Evolutionary conservation across 305 asterid genomes (phyloP).

Genomic region (Caryopteris hybrid): DNA sequence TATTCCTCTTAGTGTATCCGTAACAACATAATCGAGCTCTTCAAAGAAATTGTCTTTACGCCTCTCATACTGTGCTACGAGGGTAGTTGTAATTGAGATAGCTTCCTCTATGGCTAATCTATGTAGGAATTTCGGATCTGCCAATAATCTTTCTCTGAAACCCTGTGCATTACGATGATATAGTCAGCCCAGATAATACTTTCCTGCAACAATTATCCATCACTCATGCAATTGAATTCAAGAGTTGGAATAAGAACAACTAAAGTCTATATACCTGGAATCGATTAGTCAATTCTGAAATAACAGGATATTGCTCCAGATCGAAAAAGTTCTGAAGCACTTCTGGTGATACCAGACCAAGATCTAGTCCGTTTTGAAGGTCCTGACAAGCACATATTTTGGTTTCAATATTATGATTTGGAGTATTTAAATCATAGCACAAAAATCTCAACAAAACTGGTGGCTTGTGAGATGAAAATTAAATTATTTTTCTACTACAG

Average conservation of each 20-base stretch:
- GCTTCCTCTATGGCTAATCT: constrained; percentile 95
- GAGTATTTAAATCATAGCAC: not conserved
- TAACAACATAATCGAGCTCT: constrained; percentile 83
- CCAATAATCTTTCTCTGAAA: constrained; percentile 87
- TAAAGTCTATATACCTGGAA: constrained; percentile 60
- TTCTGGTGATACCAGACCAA: constrained; percentile 92
- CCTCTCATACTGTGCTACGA: constrained; percentile 77
- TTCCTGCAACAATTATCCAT: not conserved
- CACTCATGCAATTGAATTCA: constrained; percentile 8
- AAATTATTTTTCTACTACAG: not conserved
- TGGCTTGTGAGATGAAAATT: not conserved
- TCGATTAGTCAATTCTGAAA: constrained; percentile 63
- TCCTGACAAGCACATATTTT: constrained; percentile 46
- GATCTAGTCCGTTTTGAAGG: constrained; percentile 91
- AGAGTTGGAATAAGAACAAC: not conserved
- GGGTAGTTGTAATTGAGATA: constrained; percentile 82
- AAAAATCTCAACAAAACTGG: constrained; percentile 3
- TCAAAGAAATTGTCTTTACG: constrained; percentile 76
- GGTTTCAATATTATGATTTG: constrained; percentile 18
- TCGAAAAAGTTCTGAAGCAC: constrained; percentile 88
- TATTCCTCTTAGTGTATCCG: constrained; percentile 74
- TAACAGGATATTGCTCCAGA: constrained; percentile 76
- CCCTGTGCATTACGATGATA: constrained; percentile 55
- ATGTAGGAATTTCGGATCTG: constrained; percentile 86
- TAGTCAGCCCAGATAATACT: constrained; percentile 10